Base-by-base conservation (phyloP, 2,329 filamentous ascomycete species). In the Emydomyces testavorans region DNA sequence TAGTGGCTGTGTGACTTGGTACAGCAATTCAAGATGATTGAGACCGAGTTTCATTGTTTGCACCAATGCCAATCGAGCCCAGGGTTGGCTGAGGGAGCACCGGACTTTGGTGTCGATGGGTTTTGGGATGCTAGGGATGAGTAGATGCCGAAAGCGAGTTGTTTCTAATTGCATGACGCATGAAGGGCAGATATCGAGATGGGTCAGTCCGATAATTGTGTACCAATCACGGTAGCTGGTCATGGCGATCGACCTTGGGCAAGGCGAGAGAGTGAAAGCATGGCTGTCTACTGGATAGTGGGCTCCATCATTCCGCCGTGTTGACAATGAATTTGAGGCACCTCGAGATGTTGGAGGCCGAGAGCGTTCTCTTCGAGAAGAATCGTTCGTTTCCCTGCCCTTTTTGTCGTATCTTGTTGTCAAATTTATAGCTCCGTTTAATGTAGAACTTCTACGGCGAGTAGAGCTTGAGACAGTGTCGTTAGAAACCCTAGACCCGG, bases 1-100 rank as follows among this genome's bases (percentile, higher is more conserved):
- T 1, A 75, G 69, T 32, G 86, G 75, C 7, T 76, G 74, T 4
- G 82, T 80, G 28, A 94, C 72, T 31, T 77, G 75, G 50, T 82
- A 77, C 24, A 95, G 72, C 4, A 93, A 67, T 10, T 77, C 75
- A 34, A 92, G 67, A 54, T 86, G 79, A 2, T 75, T 71, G 15
- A 77, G 71, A 10, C 78, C 68, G 54, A 85, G 78, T 63, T 88
- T 87, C 45, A 84, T 69, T 1, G 81, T 89, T 53, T 94, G 73
- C 2, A 89, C 73, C 79, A 84, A 94, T 0, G 88, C 88, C 32
- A 94, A 79, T 23, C 85, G 80, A 57, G 86, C 82, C 86, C 88
- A 95, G 0, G 82, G 78, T 10, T 78, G 75, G 24, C 85, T 85
- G 64, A 95, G 86, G 54, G 88, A 82, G 66, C 90, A 96, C 38